A percentile compares a stretch with the other conserved stretches of the same genome.
These are phyloP conservation scores for Myxozyma melibiosi DNA, from an alignment of 805 yeast genomes.

Conservation along the genomic window DNA sequence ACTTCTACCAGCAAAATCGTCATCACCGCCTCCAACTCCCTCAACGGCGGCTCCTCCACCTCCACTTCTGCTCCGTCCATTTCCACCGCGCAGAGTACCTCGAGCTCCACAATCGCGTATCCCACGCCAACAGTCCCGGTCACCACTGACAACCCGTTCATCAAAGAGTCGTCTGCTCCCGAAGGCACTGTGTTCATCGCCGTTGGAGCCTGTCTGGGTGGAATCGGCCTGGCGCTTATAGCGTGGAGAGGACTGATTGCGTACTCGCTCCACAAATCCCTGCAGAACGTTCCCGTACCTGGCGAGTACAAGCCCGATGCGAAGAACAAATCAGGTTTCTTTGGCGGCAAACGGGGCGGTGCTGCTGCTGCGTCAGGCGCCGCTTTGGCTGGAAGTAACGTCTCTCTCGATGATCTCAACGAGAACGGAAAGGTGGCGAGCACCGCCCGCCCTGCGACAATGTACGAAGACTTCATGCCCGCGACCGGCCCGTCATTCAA, in stretches of 20 bases:
- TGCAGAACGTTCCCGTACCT: conserved; percentile 46
- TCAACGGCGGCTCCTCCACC: conserved; percentile 14
- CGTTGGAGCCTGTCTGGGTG: conserved; percentile 70
- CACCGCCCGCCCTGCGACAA: conserved; percentile 23
- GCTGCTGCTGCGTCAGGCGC: conserved; percentile 28
- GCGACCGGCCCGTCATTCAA: conserved; percentile 26
- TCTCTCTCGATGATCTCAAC: conserved; percentile 29
- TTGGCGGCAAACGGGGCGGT: conserved; percentile 10
- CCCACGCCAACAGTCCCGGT: conserved; percentile 62
- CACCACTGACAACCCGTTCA: conserved; percentile 63
- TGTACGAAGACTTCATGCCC: conserved; percentile 33
- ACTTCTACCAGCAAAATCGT: background rate
- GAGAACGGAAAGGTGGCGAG: conserved; percentile 21
- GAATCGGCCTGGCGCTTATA: conserved; percentile 54
- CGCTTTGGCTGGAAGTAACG: conserved; percentile 20
- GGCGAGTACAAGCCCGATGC: conserved; percentile 37
- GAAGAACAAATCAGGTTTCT: conserved; percentile 21
- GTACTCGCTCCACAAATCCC: conserved; percentile 53
- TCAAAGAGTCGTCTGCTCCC: conserved; percentile 55
- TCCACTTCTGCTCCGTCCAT: conserved; percentile 6
- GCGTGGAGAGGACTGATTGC: conserved; percentile 57
- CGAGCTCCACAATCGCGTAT: conserved; percentile 13
- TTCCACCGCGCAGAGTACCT: background rate
- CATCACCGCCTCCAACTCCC: conserved; percentile 17
- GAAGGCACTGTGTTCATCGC: conserved; percentile 83